phyloP scores from a whole-genome alignment of 2,329 filamentous ascomycete genomes.

The Macrophomina phaseolina region DNA sequence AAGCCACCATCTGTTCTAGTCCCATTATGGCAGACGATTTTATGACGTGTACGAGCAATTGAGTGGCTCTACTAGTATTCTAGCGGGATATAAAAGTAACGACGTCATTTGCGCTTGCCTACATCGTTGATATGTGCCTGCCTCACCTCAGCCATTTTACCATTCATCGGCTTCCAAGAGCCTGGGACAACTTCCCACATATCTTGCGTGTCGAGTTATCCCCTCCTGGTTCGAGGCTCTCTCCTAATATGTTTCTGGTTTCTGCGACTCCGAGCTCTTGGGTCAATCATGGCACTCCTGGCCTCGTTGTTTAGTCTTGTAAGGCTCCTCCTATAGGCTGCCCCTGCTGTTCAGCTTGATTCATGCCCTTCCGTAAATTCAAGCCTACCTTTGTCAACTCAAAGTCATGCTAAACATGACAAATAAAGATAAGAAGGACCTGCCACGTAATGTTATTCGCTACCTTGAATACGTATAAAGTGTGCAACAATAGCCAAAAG shows the following conservation, averaged over 20 bases:
- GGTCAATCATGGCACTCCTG: neutral
- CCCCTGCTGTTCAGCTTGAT: neutral
- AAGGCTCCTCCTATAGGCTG: neutral
- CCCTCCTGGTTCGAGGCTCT: neutral
- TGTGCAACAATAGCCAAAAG: constrained; percentile 2
- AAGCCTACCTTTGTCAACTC: neutral
- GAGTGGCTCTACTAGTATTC: too few relatives aligned
- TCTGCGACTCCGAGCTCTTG: neutral
- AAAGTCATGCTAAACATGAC: constrained; percentile 1
- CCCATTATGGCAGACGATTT: too few relatives aligned
- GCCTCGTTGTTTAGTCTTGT: neutral
- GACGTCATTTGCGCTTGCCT: too few relatives aligned
- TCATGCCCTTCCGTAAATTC: neutral
- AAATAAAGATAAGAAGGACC: neutral
- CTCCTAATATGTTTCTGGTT: neutral
- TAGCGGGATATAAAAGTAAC: too few relatives aligned
- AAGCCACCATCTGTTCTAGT: too few relatives aligned
- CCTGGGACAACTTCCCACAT: too few relatives aligned
- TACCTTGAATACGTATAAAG: constrained; percentile 19
- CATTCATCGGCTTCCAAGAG: too few relatives aligned
- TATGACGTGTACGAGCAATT: too few relatives aligned
- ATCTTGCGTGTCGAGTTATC: too few relatives aligned
- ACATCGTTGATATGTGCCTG: too few relatives aligned
- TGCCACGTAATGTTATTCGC: constrained; percentile 25
- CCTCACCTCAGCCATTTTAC: too few relatives aligned